Evolutionary conservation across 352 stramenopile genomes (phyloP).

Genomic region (Aphanomyces invadans): DNA sequence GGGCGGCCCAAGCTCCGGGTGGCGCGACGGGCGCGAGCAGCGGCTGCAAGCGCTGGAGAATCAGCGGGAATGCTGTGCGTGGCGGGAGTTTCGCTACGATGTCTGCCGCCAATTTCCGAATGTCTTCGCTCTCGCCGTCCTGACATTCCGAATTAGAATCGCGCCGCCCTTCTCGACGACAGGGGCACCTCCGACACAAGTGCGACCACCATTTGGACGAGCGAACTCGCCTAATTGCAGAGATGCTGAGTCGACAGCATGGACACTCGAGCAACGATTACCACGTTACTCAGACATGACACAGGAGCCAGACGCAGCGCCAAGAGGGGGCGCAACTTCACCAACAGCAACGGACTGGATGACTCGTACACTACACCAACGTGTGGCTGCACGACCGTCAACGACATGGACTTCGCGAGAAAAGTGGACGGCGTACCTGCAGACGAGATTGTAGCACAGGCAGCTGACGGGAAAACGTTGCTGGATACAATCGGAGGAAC

Average conservation of each 20-base stretch:
- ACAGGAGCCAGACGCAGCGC: constrained; percentile 1
- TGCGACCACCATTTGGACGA: neutral
- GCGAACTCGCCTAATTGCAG: no score
- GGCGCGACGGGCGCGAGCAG: neutral
- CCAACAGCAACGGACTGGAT: neutral
- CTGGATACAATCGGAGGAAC: neutral
- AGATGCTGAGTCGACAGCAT: no score
- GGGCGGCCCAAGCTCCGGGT: neutral
- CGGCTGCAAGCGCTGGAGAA: neutral
- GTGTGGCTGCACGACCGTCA: neutral
- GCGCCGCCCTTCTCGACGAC: no score
- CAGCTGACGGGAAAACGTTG: neutral
- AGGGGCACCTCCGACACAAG: neutral
- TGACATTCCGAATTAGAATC: no score
- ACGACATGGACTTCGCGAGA: no score
- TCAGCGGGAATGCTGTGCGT: neutral
- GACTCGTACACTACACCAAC: neutral
- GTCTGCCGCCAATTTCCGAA: neutral
- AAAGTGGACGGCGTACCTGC: no score
- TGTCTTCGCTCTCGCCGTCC: constrained; percentile 1
- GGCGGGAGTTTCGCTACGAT: constrained; percentile 11
- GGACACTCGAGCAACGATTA: neutral
- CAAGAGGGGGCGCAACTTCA: constrained; percentile 1
- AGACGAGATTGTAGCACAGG: neutral
- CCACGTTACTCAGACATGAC: neutral